Evolutionary conservation across 2,329 filamentous ascomycete species (phyloP), one percentile per base, ranked within the genome.

Genomic region (Tothia fuscella): DNA sequence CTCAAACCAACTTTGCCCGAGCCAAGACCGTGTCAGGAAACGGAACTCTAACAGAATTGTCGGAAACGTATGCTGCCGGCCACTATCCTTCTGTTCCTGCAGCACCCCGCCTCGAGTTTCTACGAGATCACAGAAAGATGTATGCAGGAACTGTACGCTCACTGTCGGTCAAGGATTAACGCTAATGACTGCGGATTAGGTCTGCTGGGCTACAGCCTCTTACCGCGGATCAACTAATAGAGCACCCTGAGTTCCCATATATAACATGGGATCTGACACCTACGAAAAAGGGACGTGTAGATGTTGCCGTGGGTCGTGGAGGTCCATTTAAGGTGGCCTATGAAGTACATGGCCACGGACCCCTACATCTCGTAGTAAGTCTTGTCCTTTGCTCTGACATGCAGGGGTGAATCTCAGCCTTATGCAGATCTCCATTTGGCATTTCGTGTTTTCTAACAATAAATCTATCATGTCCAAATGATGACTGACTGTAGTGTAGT

Each of bases 321-420:
- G 85, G 83, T 2, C 85, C 84, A 16, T 65, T 93, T 49, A 72
- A 81, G 34, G 76, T 93, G 40, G 69, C 75, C 41, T 93, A 83
- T 70, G 82, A 91, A 60, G 24, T 91, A 36, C 85, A 93, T 63
- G 84, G 86, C 43, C 64, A 71, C 47, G 85, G 84, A 3, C 73
- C 79, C 36, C 68, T 72, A 49, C 82, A 82, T 64, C 63, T 91
- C 48, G 67, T 86, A 51, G 84, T 91, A 68, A 49, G 80, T 74
- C 16, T 35, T 20, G 42, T 31, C 38, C 38, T 36, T 49, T 46
- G 20, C 48, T 24, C n/a, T n/a, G n/a, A n/a, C n/a, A n/a, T n/a
- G n/a, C n/a, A n/a, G n/a, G n/a, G n/a, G n/a, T n/a, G n/a, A n/a
- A n/a, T n/a, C n/a, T n/a, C n/a, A n/a, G n/a, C n/a, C n/a, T n/a